Base-by-base conservation (phyloP, 352 stramenopile species). In the Globisporangium cederbergense region DNA sequence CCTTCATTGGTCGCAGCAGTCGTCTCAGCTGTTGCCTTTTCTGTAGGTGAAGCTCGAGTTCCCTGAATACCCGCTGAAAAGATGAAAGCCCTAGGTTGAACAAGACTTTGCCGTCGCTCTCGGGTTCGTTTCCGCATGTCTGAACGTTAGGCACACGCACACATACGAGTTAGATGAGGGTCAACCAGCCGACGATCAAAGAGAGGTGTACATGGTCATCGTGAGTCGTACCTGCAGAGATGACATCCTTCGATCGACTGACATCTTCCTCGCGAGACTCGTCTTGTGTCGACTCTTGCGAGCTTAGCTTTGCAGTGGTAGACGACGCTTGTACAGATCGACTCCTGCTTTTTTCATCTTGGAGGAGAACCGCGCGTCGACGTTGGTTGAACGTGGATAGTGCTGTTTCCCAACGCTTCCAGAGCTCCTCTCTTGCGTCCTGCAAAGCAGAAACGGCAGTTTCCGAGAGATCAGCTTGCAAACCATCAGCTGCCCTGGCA, bases 91-190 rank as follows among this genome's bases (percentile, higher is more conserved):
- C 20, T 50, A n/a, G 49, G 54, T 9, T 45, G 52, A 14, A 72
- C 50, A 11, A 84, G 58, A 65, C 74, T 81, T 64, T 52, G 58
- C 32, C 74, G 66, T 22, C 72, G 64, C 32, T 75, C 62, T 54
- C 70, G 65, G 32, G 50, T 25, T 30, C 75, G 70, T 57, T 79
- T 80, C 45, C 64, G 64, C 22, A 32, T 40, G 47, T 42, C 40
- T 30, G 46, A 63, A 50, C 20, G 40, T 2, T 16, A 53, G 9
- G 13, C 8, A 18, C 22, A 43, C 38, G 38, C 36, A 52, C 42
- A 20, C 43, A 54, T 46, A 4, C 4, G 46, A 43, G 25, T 56
- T 30, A 46, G 16, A 11, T 46, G 30, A 20, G 20, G 13, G 20
- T 4, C 42, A 16, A 13, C 20, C 7, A n/a, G 38, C 28, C 28